phyloP scores from a whole-genome alignment of 768 basidiomycete species.

The Panus rudis region DNA sequence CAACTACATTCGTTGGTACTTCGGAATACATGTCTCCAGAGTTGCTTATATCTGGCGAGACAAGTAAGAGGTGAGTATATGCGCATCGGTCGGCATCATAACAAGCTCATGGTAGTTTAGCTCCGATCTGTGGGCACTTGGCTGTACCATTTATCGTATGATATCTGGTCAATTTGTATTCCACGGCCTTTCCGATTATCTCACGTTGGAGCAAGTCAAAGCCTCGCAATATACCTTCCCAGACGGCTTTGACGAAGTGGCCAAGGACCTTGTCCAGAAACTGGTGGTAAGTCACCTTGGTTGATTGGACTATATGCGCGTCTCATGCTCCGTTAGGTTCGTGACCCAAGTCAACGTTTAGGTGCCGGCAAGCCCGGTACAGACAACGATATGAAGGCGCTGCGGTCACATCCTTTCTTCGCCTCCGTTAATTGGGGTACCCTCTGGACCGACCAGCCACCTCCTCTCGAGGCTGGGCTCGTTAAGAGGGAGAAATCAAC shows the following conservation, averaged over 20 bases:
- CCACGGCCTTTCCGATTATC: conserved; percentile 83
- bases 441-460: conserved; percentile 60
- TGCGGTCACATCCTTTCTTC: conserved; percentile 62
- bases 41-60: conserved; percentile 65
- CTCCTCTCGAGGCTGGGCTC: conserved; percentile 51
- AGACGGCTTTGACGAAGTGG: conserved; percentile 74
- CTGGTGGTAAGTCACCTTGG: conserved; percentile 52
- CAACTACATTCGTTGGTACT: conserved; percentile 80
- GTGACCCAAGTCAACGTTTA: conserved; percentile 51
- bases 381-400: conserved; percentile 33
- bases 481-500: conserved; percentile 37
- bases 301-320: neutral
- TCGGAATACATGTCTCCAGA: conserved; percentile 89
- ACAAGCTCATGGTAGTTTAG: conserved; percentile 31
- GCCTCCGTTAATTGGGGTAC: conserved; percentile 48
- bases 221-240: conserved; percentile 83
- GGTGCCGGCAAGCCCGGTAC: conserved; percentile 43
- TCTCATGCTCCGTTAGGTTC: conserved; percentile 32
- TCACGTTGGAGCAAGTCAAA: conserved; percentile 94
- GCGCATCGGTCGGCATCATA: neutral
- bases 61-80: conserved; percentile 59
- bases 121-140: conserved; percentile 93
- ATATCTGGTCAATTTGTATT: conserved; percentile 90
- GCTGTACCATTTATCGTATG: conserved; percentile 92
- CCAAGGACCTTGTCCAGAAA: conserved; percentile 70